These are phyloP conservation scores for Peronospora farinosa DNA, from an alignment of 352 stramenopile species.

Conservation along the genomic window DNA sequence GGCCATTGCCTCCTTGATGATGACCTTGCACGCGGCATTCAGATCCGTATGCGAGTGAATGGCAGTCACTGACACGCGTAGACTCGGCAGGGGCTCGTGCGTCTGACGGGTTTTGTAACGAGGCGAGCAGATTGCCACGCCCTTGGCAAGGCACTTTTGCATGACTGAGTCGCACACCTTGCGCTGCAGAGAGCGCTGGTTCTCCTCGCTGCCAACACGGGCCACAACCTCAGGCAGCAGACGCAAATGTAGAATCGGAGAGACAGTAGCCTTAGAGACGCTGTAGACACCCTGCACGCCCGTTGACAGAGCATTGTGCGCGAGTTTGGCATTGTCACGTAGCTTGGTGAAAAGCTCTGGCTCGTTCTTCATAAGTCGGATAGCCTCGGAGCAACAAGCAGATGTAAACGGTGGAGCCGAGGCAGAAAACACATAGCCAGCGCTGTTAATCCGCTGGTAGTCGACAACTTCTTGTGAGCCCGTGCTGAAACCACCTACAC, in stretches of 20 bases:
- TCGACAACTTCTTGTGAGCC: conserved; percentile 95
- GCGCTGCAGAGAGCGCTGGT: conserved; percentile 44
- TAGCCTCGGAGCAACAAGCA: conserved; percentile 78
- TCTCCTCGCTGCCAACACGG: conserved; percentile 35
- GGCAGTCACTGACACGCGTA: conserved; percentile 70
- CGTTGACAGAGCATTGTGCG: conserved; percentile 45
- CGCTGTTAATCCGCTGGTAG: conserved; percentile 96
- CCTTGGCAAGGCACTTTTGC: conserved; percentile 50
- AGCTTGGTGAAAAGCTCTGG: conserved; percentile 65
- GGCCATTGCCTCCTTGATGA: conserved; percentile 50
- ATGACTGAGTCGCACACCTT: conserved; percentile 64
- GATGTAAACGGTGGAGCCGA: conserved; percentile 94
- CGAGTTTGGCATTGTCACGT: conserved; percentile 53
- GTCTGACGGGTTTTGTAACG: conserved; percentile 64
- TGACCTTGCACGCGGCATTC: conserved; percentile 43
- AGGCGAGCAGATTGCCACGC: conserved; percentile 66
- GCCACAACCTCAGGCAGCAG: conserved; percentile 39
- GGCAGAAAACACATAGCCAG: conserved; percentile 98
- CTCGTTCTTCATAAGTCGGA: conserved; percentile 80
- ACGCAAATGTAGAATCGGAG: conserved; percentile 69
- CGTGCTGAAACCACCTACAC: conserved; percentile 94
- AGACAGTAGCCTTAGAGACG: conserved; percentile 54
- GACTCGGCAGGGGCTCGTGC: conserved; percentile 56
- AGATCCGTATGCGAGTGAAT: conserved; percentile 60
- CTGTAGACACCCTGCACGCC: conserved; percentile 35